phyloP scores from a whole-genome alignment of 495 filamentous ascomycete genomes.

The Apodospora peruviana region DNA sequence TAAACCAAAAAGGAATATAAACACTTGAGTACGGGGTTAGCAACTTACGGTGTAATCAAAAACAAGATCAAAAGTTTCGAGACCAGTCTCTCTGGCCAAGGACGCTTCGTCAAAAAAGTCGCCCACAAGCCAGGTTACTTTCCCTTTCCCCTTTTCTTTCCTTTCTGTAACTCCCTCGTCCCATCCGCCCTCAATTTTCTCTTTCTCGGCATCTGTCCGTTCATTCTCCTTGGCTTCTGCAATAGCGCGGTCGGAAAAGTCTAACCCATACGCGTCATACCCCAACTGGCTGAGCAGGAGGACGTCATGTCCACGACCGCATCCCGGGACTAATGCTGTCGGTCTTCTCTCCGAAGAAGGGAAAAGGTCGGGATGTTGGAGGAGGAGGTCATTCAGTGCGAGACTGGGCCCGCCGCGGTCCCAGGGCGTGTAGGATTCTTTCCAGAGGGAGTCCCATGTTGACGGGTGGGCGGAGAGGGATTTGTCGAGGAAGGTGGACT shows the following conservation, averaged over 20 bases:
- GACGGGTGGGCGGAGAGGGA: conserved; percentile 26
- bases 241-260: conserved; percentile 51
- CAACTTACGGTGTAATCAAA: conserved; percentile 84
- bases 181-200: neutral
- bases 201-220: conserved; percentile 21
- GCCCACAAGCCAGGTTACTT: conserved; percentile 53
- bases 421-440: conserved; percentile 61
- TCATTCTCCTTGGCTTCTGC: conserved; percentile 47
- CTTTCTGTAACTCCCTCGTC: too few relatives aligned
- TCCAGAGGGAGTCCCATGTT: conserved; percentile 62
- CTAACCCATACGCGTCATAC: conserved; percentile 69
- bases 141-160: conserved; percentile 44
- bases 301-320: conserved; percentile 72
- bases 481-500: conserved; percentile 14
- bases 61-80: conserved; percentile 60
- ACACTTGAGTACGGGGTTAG: too few relatives aligned
- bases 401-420: conserved; percentile 60
- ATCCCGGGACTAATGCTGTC: conserved; percentile 62
- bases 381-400: conserved; percentile 59
- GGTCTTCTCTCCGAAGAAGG: conserved; percentile 23
- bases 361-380: conserved; percentile 36
- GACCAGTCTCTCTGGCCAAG: conserved; percentile 16
- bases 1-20: too few relatives aligned
- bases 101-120: conserved; percentile 71
- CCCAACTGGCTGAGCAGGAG: conserved; percentile 64